Base-by-base conservation (phyloP, 139 green algal species). In the Chlorella sp. region DNA sequence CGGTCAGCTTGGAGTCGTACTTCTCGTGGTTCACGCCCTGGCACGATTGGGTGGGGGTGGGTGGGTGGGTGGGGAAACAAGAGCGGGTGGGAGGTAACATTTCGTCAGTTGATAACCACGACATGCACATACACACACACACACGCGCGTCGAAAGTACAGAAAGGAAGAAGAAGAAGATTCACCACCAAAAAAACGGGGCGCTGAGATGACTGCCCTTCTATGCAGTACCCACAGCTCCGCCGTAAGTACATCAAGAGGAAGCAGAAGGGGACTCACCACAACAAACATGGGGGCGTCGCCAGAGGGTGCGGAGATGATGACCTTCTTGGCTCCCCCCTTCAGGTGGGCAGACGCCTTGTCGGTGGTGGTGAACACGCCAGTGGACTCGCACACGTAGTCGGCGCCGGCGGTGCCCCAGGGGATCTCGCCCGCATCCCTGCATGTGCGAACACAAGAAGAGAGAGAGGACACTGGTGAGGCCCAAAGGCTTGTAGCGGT, bases 311-410 rank as follows among this genome's bases (percentile, higher is more conserved):
- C 98, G 28, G 95, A 96, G 94, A 99, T 99, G 91, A 99, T 92
- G 15, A 99, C 97, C 92, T 91, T 89, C 96, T 98, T 97, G 73
- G 97, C 97, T 16, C 97, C 97, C 84, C 86, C 97, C 87, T 96
- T 95, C 28, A 98, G 73, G 91, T 99, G 97, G 0, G 92, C 92
- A 5, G 86, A 48, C 11, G 90, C 90, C 76, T 95, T 97, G 81
- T 97, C 96, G 2, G 95, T 89, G 80, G 95, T 97, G 48, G 97
- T 99, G 94, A 98, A 99, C 0, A 99, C 97, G 86, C 97, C 97
- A 2, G 97, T 99, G 84, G 94, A 95, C 91, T 99, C 97, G 2
- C 97, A 93, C 5, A 99, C 96, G 85, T 96, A 96, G 79, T 98
- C 95, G 11, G 93, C 97, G 82, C 96, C 96, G 22, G 84, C 76